Conservation (phyloP, 805 yeast genomes). For the Ogataea methylovora region DNA sequence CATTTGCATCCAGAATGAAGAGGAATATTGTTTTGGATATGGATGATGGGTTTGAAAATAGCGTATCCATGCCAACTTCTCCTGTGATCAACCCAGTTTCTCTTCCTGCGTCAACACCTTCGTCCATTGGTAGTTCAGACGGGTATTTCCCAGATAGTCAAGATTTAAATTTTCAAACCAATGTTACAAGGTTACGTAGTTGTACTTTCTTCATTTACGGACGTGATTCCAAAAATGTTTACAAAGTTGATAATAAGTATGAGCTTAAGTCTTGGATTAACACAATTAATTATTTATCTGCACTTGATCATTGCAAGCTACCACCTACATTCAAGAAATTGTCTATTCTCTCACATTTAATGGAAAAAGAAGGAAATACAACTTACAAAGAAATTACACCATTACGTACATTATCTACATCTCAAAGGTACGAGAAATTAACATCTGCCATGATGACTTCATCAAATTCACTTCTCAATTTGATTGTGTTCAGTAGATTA, state of each 20-base stretch:
- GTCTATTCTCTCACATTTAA: background rate
- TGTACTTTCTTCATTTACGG: slow-evolving; percentile 33
- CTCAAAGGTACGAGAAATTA: slow-evolving; percentile 28
- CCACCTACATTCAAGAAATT: slow-evolving; percentile 4
- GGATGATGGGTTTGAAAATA: slow-evolving; percentile 8
- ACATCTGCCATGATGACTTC: slow-evolving; percentile 27
- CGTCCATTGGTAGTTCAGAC: no score
- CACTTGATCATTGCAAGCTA: slow-evolving; percentile 33
- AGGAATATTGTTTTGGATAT: slow-evolving; percentile 16
- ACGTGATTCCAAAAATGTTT: slow-evolving; percentile 30
- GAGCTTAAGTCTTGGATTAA: slow-evolving; percentile 56
- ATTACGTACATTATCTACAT: slow-evolving; percentile 6
- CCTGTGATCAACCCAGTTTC: no score
- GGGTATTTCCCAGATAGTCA: no score
- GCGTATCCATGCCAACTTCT: no score
- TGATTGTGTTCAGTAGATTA: slow-evolving; percentile 17
- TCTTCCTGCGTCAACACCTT: no score
- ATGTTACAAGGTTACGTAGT: background rate
- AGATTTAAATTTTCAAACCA: no score
- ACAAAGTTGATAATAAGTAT: slow-evolving; percentile 32
- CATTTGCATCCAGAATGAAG: slow-evolving; percentile 21
- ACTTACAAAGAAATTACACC: background rate
- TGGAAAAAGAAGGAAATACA: background rate
- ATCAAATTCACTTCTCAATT: slow-evolving; percentile 25
- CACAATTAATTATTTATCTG: slow-evolving; percentile 44